Percentiles rank a stretch among this genome's conserved stretches.
phyloP scores from a whole-genome alignment of 2,329 filamentous ascomycete species.

The Myriangium duriaei region DNA sequence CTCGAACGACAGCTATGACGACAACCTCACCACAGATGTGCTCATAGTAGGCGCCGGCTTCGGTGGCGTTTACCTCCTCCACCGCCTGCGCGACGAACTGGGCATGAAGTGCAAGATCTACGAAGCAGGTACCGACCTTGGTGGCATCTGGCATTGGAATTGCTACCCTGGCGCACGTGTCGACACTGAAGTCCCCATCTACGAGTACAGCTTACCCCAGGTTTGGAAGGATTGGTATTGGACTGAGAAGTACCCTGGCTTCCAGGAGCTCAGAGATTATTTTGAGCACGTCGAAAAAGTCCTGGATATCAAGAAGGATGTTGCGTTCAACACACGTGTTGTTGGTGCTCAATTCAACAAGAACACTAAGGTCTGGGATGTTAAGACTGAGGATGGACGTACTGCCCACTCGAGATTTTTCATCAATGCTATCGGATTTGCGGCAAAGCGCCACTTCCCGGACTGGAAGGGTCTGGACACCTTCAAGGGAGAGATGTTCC shows the following conservation, averaged over 20 bases:
- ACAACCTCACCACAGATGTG: conserved; percentile 19
- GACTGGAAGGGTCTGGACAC: conserved; percentile 23
- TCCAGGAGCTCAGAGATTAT: conserved; percentile 39
- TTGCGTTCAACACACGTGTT: conserved; percentile 44
- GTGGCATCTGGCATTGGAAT: conserved; percentile 28
- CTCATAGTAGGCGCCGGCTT: conserved; percentile 21
- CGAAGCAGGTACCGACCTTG: conserved; percentile 25
- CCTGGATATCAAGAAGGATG: conserved; percentile 44
- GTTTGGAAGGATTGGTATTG: conserved; percentile 46
- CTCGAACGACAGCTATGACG: conserved; percentile 16
- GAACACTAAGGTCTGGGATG: conserved; percentile 34
- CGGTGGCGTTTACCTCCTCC: conserved; percentile 18
- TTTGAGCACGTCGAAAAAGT: conserved; percentile 50
- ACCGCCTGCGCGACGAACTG: conserved; percentile 21
- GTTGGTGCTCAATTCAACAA: conserved; percentile 41
- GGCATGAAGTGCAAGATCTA: conserved; percentile 24
- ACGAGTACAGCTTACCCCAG: conserved; percentile 36
- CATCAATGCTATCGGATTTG: conserved; percentile 27
- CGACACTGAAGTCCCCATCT: conserved; percentile 35
- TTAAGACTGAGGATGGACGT: conserved; percentile 41
- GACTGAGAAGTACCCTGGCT: conserved; percentile 20
- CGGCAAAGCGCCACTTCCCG: conserved; percentile 28
- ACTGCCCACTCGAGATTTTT: conserved; percentile 27
- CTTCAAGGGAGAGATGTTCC: conserved; percentile 28
- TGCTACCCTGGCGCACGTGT: conserved; percentile 34